These are phyloP conservation scores for Botrytis squamosa DNA, from an alignment of 2,329 filamentous ascomycete genomes.

Conservation along the genomic window DNA sequence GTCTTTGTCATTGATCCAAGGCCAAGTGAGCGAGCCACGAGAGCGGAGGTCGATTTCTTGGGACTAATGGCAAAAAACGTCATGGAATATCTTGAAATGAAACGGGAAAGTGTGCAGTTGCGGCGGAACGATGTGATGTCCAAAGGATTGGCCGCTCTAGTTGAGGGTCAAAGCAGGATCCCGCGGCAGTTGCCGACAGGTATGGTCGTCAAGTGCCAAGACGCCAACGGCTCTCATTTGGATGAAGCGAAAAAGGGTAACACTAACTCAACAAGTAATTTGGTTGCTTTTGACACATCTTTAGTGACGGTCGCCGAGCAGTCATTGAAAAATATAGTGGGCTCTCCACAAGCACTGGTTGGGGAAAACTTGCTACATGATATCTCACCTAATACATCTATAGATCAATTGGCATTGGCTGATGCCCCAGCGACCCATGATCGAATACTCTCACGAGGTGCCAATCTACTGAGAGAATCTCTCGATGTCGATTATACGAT, in stretches of 20 bases:
- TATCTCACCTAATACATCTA: not conserved
- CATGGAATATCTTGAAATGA: conserved; percentile 60
- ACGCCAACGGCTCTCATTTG: not conserved
- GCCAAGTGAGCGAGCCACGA: conserved; percentile 47
- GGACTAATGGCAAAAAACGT: conserved; percentile 54
- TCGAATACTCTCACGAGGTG: conserved; percentile 19
- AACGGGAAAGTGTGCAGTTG: conserved; percentile 49
- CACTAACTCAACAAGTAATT: not conserved
- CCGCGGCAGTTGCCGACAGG: not conserved
- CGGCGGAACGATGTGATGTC: conserved; percentile 52
- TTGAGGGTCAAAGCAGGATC: conserved; percentile 42
- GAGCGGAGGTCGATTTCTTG: conserved; percentile 51
- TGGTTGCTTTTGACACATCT: not conserved
- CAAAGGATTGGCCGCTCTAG: conserved; percentile 51
- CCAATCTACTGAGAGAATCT: conserved; percentile 26
- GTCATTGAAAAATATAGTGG: conserved; percentile 14
- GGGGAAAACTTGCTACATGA: not conserved
- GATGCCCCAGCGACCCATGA: conserved; percentile 14
- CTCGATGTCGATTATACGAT: conserved; percentile 26
- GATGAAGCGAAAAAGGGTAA: conserved; percentile 1
- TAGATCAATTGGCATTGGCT: not conserved
- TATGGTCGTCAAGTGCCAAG: not conserved
- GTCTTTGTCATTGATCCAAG: conserved; percentile 57
- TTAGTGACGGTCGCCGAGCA: conserved; percentile 8
- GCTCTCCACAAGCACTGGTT: not conserved